Base-by-base conservation (phyloP, 176 grass and related monocot species). In the Eleusine coracana region DNA sequence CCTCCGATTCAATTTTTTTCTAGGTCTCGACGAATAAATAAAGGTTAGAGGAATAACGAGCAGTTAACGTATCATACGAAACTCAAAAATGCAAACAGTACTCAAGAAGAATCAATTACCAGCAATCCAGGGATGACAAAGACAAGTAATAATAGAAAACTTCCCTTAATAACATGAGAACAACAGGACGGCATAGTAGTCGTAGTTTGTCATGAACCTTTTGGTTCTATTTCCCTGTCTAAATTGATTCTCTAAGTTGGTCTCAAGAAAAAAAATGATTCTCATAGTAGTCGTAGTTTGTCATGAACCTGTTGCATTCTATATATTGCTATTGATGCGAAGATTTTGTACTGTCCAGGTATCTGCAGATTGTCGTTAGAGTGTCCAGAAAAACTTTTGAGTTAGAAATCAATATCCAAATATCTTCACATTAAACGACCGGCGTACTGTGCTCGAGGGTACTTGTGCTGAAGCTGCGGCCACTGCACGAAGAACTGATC, bases 401-500 rank as follows among this genome's bases (percentile, higher is more conserved):
- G 56, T 21, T 28, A 63, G 13, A 59, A 68, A 68, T 2, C 3
- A 5, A 17, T n/a, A 29, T 31, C 66, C 67, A 61, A 10, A 34
- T 34, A 68, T 50, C n/a, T 83, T 88, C 87, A 95, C 91, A 96
- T 96, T 20, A 99, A 87, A 83, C 89, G 86, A 10, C 96, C 85
- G 7, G 59, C 89, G 27, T 86, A 88, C 6, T 76, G 66, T 16
- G 91, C 89, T 79, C 91, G 81, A 64, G 89, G 91, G 70, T 90
- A 92, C 82, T 92, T 90, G 18, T 83, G 79, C 38, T 89, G 83
- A 56, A 99, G 78, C 45, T 95, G 77, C 9, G 89, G 96, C 96
- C 93, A 96, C 79, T 99, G 93, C 77, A 99, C 93, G 36, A 94
- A 88, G 74, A 99, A 92, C 56, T 90, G 87, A 41, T 99, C 89